phyloP scores from a whole-genome alignment of 2,329 filamentous ascomycete genomes.

The Fusarium cicatricum region DNA sequence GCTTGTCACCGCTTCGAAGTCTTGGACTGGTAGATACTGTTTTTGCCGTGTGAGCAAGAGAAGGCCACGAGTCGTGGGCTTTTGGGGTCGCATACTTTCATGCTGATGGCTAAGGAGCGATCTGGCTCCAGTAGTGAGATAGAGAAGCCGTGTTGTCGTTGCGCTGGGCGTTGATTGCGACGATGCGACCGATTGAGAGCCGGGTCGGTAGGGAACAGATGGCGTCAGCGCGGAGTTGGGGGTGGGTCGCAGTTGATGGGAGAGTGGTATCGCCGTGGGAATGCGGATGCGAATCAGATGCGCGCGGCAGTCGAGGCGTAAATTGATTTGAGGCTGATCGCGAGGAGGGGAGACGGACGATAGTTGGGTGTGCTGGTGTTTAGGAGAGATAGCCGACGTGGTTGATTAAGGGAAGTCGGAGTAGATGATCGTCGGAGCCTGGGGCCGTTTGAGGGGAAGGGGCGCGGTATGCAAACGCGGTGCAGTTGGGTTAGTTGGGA shows the following conservation, averaged over 20 bases:
- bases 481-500: background rate
- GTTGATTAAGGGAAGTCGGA: constrained; percentile 7
- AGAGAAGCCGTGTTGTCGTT: constrained; percentile 12
- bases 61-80: background rate
- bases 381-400: constrained; percentile 1
- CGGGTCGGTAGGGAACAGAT: constrained; percentile 31
- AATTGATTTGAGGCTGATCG: constrained; percentile 14
- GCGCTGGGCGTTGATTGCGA: constrained; percentile 9
- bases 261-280: constrained; percentile 25
- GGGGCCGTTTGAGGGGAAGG: constrained; percentile 32
- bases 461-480: constrained; percentile 12
- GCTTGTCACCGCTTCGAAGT: constrained; percentile 90
- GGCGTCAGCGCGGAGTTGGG: constrained; percentile 44
- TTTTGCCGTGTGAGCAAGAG: constrained; percentile 29
- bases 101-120: constrained; percentile 36
- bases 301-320: background rate
- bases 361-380: constrained; percentile 9
- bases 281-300: constrained; percentile 17
- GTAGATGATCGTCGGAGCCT: constrained; percentile 35
- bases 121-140: constrained; percentile 1
- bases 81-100: constrained; percentile 48
- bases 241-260: constrained; percentile 34
- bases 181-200: constrained; percentile 29
- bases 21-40: constrained; percentile 89
- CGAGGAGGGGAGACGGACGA: constrained; percentile 13